Conservation (phyloP, 441 rosid genomes). For the Viola pubescens region DNA sequence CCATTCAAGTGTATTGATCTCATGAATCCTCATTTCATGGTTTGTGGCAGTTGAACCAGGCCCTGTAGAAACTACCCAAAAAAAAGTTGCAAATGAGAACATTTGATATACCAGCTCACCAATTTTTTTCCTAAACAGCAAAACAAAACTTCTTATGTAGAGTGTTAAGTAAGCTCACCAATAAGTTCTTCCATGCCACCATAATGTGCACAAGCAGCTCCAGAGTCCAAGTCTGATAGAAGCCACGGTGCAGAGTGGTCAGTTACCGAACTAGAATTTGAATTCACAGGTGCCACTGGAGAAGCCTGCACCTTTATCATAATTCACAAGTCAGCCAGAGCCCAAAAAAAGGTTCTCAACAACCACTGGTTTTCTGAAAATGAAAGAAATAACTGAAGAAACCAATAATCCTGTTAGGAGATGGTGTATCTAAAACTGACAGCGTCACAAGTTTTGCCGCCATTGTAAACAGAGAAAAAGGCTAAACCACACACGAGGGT, state of each 20-base stretch:
- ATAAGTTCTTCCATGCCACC: constrained; percentile 26
- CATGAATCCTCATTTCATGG: constrained; percentile 78
- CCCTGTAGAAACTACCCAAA: constrained; percentile 31
- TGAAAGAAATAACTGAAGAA: background rate
- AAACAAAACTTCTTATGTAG: constrained; percentile 6
- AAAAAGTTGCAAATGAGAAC: background rate
- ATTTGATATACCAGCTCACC: background rate
- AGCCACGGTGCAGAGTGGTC: constrained; percentile 52
- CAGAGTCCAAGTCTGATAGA: constrained; percentile 67
- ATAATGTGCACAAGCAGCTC: constrained; percentile 30
- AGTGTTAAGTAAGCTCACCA: constrained; percentile 24
- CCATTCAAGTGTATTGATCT: constrained; percentile 96
- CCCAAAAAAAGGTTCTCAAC: constrained; percentile 6
- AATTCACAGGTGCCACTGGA: constrained; percentile 77
- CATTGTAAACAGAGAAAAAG: background rate
- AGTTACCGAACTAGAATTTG: constrained; percentile 71
- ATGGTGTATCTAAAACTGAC: background rate
- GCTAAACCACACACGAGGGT: background rate
- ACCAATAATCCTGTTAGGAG: background rate
- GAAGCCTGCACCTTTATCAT: constrained; percentile 51
- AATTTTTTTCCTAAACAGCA: background rate
- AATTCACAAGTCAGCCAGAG: constrained; percentile 10
- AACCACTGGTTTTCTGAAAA: background rate
- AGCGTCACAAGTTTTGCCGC: background rate
- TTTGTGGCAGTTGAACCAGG: constrained; percentile 35